These are phyloP conservation scores for Gynostemma pentaphyllum DNA, from an alignment of 306 rosid species.

Conservation along the genomic window DNA sequence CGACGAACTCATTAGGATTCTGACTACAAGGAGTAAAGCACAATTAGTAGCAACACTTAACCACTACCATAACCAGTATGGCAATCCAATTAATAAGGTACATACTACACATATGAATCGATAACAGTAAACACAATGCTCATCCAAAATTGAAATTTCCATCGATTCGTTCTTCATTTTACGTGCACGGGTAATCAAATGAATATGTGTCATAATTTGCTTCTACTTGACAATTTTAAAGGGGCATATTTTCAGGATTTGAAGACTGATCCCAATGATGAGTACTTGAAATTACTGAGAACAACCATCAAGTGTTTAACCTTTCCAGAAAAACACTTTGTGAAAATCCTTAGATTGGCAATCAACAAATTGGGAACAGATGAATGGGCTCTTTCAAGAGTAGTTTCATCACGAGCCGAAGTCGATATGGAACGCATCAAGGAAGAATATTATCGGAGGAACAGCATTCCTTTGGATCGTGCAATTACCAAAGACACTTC, in stretches of 20 bases:
- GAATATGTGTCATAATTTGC: not conserved
- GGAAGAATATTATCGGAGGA: constrained; percentile 72
- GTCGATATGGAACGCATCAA: constrained; percentile 61
- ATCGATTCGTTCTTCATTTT: not conserved
- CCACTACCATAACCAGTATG: constrained; percentile 56
- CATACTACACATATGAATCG: not conserved
- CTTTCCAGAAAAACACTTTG: constrained; percentile 63
- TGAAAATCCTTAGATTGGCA: constrained; percentile 45
- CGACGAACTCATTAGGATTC: constrained; percentile 57
- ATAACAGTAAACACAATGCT: not conserved
- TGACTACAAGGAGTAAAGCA: constrained; percentile 63
- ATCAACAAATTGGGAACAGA: constrained; percentile 74
- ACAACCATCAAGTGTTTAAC: constrained; percentile 52
- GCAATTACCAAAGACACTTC: constrained; percentile 57
- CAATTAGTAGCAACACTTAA: constrained; percentile 65
- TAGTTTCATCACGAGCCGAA: constrained; percentile 76
- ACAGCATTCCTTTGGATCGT: constrained; percentile 50
- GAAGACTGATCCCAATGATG: constrained; percentile 49
- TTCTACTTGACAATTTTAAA: constrained; percentile 14
- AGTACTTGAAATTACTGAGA: constrained; percentile 58
- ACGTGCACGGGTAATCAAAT: not conserved
- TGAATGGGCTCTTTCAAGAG: constrained; percentile 74
- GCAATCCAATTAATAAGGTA: constrained; percentile 66
- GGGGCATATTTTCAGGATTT: constrained; percentile 47
- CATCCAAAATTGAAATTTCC: not conserved